phyloP scores from a whole-genome alignment of 1,284 basidiomycete species.

The Ustilago vetiveriae region DNA sequence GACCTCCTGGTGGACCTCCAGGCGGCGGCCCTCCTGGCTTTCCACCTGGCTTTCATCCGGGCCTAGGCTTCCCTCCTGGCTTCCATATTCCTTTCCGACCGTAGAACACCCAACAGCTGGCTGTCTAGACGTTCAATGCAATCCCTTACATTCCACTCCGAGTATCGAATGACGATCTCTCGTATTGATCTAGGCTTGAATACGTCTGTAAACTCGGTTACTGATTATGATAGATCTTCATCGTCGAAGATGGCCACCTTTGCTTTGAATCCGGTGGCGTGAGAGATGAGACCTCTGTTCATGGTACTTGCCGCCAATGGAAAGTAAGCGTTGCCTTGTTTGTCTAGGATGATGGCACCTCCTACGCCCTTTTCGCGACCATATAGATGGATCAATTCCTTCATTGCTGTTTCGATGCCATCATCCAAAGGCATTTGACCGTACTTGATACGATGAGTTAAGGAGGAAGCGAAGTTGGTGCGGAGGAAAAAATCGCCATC shows the following conservation, averaged over 20 bases:
- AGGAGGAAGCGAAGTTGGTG: conserved; percentile 74
- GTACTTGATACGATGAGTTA: conserved; percentile 76
- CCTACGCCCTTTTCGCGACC: conserved; percentile 75
- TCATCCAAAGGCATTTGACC: conserved; percentile 68
- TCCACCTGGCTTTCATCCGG: too few relatives aligned
- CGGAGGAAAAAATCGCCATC: conserved; percentile 86
- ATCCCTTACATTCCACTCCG: too few relatives aligned
- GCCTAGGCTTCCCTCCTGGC: too few relatives aligned
- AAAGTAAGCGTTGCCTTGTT: conserved; percentile 71
- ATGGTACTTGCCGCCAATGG: conserved; percentile 77
- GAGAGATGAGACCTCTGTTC: conserved; percentile 78
- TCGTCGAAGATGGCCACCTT: conserved; percentile 80
- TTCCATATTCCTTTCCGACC: too few relatives aligned
- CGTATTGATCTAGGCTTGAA: not conserved
- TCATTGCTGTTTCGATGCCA: conserved; percentile 72
- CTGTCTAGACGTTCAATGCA: too few relatives aligned
- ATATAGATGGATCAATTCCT: conserved; percentile 73
- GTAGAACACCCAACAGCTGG: too few relatives aligned
- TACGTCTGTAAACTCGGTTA: not conserved
- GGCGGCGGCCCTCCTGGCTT: too few relatives aligned
- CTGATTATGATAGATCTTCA: conserved; percentile 69
- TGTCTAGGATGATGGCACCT: conserved; percentile 75
- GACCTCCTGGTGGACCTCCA: too few relatives aligned
- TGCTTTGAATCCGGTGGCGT: conserved; percentile 73
- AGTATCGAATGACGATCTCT: too few relatives aligned